Evolutionary conservation across 2,329 filamentous ascomycete species (phyloP), one percentile per base, ranked within the genome.

Genomic region (Peltaster fructicola): DNA sequence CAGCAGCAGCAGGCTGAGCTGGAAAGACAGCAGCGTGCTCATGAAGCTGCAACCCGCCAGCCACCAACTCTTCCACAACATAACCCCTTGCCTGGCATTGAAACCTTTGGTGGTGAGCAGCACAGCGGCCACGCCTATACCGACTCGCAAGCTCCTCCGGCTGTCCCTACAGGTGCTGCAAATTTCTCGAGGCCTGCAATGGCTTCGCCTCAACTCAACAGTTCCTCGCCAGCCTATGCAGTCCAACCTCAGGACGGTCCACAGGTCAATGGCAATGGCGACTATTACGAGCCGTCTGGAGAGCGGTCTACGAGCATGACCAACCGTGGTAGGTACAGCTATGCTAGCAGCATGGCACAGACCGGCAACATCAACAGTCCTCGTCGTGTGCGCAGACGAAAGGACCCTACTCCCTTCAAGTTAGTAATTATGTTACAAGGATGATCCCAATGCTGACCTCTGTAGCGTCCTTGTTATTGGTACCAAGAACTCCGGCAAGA

Each of bases 321-420:
- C 40, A 75, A 95, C 53, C 81, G 88, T 40, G 82, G 85, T 32
- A 77, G 88, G 37, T 92, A 91, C 56, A 93, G 84, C 57, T 95
- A 93, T 55, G 82, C 85, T 52, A 81, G 82, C 29, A 91, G 79
- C 57, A 90, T 78, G 53, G 76, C 79, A 26, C n/a, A 29, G 19
- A 14, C 85, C 38, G 92, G 80, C 60, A 77, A 80, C 31, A 71
- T 92, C 57, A 92, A 92, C 59, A 92, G 77, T 51, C 85, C 88
- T 35, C 73, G 88, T 38, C 73, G 84, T 47, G 74, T 95, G 38
- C 73, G 88, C 42, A 76, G 85, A 59, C 74, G 88, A 58, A 95
- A 92, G 62, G 88, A 98, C 47, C 88, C 88, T 6, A 93, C 85
- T 7, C 82, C 88, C 1, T 92, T 95, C 68, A 98, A 98, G 85